phyloP scores from a whole-genome alignment of 352 stramenopile species.

The Phytophthora citrophthora region DNA sequence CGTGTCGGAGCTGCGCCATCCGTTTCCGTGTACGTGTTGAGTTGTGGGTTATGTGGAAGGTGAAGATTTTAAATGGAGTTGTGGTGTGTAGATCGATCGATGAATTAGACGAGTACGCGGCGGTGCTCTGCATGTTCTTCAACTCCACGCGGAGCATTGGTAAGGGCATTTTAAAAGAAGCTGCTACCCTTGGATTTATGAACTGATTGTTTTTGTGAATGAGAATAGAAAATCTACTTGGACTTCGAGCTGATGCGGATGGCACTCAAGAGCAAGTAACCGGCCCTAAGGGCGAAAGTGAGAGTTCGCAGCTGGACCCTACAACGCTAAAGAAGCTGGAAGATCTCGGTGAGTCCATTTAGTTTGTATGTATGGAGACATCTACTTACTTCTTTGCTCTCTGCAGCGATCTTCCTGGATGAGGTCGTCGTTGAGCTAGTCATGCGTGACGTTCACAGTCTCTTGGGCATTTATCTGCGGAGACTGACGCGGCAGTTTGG shows the following conservation, averaged over 20 bases:
- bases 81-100: slow-evolving; percentile 43
- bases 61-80: not conserved
- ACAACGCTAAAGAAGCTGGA: slow-evolving; percentile 51
- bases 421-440: slow-evolving; percentile 83
- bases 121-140: slow-evolving; percentile 75
- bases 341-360: slow-evolving; percentile 51
- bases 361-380: not conserved
- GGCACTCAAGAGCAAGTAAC: slow-evolving; percentile 65
- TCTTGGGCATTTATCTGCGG: slow-evolving; percentile 71
- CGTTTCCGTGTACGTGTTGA: slow-evolving; percentile 51
- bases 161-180: slow-evolving; percentile 7
- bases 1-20: slow-evolving; percentile 66
- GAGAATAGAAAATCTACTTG: slow-evolving; percentile 59
- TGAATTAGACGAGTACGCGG: slow-evolving; percentile 77
- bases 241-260: slow-evolving; percentile 56
- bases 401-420: slow-evolving; percentile 73
- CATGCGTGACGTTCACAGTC: slow-evolving; percentile 74
- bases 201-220: not conserved
- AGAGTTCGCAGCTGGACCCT: slow-evolving; percentile 32
- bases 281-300: slow-evolving; percentile 29
- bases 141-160: slow-evolving; percentile 75
- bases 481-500: slow-evolving; percentile 64
- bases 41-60: not conserved
- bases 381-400: not conserved
- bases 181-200: not conserved